These are phyloP conservation scores for Corylus avellana DNA, from an alignment of 306 rosid genomes.

Conservation along the genomic window DNA sequence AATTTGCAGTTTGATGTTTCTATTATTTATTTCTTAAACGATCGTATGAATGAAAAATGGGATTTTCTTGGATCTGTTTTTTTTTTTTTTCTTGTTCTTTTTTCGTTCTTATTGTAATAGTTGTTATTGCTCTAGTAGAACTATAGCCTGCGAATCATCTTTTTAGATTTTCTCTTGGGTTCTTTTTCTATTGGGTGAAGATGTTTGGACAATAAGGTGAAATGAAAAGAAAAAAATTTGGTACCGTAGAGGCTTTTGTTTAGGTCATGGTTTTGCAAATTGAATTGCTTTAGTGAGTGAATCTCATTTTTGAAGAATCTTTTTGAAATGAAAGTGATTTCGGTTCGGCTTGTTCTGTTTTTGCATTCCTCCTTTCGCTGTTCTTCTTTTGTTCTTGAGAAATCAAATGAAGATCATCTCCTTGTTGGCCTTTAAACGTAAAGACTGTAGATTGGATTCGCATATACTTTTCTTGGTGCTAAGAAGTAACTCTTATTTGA, in stretches of 20 bases:
- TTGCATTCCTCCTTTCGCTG: not conserved
- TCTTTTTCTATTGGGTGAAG: not conserved
- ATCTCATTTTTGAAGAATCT: conserved; percentile 1
- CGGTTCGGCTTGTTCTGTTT: not conserved
- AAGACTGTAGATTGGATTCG: not conserved
- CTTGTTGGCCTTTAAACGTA: not conserved
- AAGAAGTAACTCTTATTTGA: not conserved
- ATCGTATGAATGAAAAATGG: conserved; percentile 8
- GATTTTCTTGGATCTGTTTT: conserved; percentile 31
- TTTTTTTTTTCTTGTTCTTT: conserved; percentile 19
- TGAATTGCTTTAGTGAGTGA: not conserved
- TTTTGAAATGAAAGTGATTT: not conserved
- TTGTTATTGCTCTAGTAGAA: conserved; percentile 8
- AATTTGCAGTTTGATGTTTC: conserved; percentile 10
- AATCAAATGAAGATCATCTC: not conserved
- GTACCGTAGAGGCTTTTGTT: not conserved
- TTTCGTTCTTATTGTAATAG: conserved; percentile 4
- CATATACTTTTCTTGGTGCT: not conserved
- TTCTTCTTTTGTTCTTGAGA: not conserved
- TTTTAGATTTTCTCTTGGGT: not conserved
- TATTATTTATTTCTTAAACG: conserved; percentile 15
- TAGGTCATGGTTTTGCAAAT: not conserved
- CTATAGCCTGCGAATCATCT: not conserved
- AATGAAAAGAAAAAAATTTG: not conserved
- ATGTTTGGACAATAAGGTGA: not conserved